These are phyloP conservation scores for Triticum aestivum DNA, from an alignment of 176 grass and related monocot genomes.

Conservation along the genomic window DNA sequence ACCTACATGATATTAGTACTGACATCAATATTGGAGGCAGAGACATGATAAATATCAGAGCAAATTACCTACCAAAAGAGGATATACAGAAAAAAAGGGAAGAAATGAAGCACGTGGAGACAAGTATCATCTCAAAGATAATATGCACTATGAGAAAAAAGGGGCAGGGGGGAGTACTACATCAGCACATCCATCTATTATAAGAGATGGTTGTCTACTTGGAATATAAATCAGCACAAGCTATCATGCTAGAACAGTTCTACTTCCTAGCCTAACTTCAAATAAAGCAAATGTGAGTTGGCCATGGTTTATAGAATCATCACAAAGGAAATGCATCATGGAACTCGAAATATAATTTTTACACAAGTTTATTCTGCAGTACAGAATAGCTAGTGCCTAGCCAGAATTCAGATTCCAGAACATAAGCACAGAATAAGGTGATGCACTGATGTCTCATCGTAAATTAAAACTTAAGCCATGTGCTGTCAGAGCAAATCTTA, in stretches of 20 bases:
- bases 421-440: background rate
- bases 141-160: too few species aligned
- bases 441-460: background rate
- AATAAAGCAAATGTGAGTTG: background rate
- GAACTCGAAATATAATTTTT: background rate
- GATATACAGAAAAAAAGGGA: background rate
- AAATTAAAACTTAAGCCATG: background rate
- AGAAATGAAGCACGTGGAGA: background rate
- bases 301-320: background rate
- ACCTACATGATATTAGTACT: slow-evolving; percentile 46
- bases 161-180: too few species aligned
- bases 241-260: background rate
- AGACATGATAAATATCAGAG: background rate
- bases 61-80: background rate
- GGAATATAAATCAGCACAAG: background rate
- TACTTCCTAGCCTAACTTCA: background rate
- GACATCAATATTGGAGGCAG: slow-evolving; percentile 20
- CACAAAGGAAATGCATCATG: background rate
- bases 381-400: background rate
- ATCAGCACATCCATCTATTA: background rate
- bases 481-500: background rate
- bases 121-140: too few species aligned
- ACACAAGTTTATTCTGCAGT: background rate
- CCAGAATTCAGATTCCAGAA: background rate
- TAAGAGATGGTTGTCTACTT: background rate